phyloP scores from a whole-genome alignment of 1,284 basidiomycete genomes.

The Rhodotorula sp. region DNA sequence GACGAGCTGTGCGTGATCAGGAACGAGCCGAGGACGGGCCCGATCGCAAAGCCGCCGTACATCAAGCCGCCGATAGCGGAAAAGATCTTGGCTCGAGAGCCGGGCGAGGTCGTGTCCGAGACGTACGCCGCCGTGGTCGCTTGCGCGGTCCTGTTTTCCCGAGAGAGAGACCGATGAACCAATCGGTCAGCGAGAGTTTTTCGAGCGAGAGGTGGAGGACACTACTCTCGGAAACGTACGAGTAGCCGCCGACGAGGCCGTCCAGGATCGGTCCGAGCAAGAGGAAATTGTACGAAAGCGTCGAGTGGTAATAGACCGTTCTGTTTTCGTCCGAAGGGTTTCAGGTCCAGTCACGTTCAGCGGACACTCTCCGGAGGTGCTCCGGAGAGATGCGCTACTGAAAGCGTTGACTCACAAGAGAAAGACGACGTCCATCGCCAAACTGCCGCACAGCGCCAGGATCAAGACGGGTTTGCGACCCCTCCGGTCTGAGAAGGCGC shows the following conservation, averaged over 20 bases:
- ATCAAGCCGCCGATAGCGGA: constrained; percentile 33
- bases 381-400: too few species aligned
- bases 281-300: constrained; percentile 39
- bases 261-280: constrained; percentile 38
- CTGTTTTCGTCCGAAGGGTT: not conserved
- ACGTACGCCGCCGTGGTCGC: constrained; percentile 38
- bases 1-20: constrained; percentile 17
- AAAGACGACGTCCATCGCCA: constrained; percentile 39
- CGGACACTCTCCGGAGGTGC: not conserved
- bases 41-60: constrained; percentile 36
- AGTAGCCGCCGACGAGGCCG: constrained; percentile 32
- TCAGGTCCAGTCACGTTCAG: not conserved
- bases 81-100: constrained; percentile 39
- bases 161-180: not conserved
- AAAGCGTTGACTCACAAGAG: constrained; percentile 18
- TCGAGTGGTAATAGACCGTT: constrained; percentile 36
- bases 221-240: constrained; percentile 4
- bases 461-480: constrained; percentile 36
- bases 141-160: constrained; percentile 30
- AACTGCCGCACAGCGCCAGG: constrained; percentile 32
- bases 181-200: not conserved
- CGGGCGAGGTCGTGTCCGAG: constrained; percentile 36
- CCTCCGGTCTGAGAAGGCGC: constrained; percentile 25
- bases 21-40: constrained; percentile 28
- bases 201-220: not conserved